These are phyloP conservation scores for Cicer pinnatifidum DNA, from an alignment of 306 rosid species.

Conservation along the genomic window DNA sequence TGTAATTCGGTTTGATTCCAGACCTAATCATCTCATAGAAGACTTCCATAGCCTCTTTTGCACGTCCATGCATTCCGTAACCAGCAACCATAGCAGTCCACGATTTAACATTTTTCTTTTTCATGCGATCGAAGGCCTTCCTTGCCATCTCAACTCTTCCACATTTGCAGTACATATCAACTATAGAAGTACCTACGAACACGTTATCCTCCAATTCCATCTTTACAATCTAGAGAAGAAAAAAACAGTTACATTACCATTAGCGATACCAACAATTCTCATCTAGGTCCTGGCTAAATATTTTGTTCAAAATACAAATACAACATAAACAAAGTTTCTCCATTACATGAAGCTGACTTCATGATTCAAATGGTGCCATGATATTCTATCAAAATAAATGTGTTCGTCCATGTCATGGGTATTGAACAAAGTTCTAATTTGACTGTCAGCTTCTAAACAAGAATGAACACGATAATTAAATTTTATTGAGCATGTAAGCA, in stretches of 20 bases:
- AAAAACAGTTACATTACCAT: conserved; percentile 13
- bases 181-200: conserved; percentile 67
- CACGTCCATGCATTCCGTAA: conserved; percentile 81
- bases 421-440: neutral
- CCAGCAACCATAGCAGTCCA: conserved; percentile 83
- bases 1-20: conserved; percentile 63
- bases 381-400: neutral
- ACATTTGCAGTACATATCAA: conserved; percentile 82
- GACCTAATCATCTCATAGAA: conserved; percentile 62
- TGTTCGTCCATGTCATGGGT: neutral
- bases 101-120: conserved; percentile 69
- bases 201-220: conserved; percentile 69
- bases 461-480: no score
- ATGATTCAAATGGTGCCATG: neutral
- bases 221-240: conserved; percentile 61
- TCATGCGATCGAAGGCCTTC: conserved; percentile 70
- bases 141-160: conserved; percentile 75
- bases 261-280: conserved; percentile 28
- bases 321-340: neutral
- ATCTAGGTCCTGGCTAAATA: conserved; percentile 11
- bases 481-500: no score
- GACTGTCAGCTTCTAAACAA: neutral
- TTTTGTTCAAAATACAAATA: conserved; percentile 8
- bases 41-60: conserved; percentile 65
- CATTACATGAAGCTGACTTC: neutral